A percentile compares a stretch with the other conserved stretches of the same genome.
These are phyloP conservation scores for Aspergillus nidulans DNA, from an alignment of 495 filamentous ascomycete genomes.

Conservation along the genomic window DNA sequence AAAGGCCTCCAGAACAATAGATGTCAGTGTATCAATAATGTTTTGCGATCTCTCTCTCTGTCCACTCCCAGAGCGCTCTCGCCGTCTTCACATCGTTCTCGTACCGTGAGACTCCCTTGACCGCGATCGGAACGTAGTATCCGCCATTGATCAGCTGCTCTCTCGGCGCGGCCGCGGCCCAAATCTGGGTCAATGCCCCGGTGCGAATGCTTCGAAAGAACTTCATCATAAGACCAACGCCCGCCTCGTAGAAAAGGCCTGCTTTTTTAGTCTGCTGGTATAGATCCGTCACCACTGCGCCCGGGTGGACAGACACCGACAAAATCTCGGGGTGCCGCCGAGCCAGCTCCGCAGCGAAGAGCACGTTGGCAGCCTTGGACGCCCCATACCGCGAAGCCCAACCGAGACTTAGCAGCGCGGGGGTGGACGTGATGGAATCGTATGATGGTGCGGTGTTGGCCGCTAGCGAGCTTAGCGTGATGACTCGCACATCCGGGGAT, in stretches of 20 bases:
- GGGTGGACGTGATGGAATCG: constrained; percentile 34
- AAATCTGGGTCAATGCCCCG: constrained; percentile 58
- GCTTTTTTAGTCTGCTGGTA: constrained; percentile 28
- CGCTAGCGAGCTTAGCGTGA: constrained; percentile 24
- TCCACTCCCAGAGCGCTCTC: constrained; percentile 59
- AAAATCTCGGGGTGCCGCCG: constrained; percentile 52
- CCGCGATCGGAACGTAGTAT: constrained; percentile 57
- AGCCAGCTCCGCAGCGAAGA: constrained; percentile 59
- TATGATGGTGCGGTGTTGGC: constrained; percentile 51
- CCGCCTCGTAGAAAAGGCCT: constrained; percentile 24
- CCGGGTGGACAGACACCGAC: constrained; percentile 61
- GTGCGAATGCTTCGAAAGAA: constrained; percentile 31
- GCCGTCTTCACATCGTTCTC: constrained; percentile 47
- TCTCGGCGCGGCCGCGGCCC: constrained; percentile 41
- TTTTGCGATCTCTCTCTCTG: constrained; percentile 44
- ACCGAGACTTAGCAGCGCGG: constrained; percentile 12
- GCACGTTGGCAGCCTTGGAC: constrained; percentile 59
- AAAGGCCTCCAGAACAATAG: not conserved
- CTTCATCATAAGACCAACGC: constrained; percentile 17
- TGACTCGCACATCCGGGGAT: constrained; percentile 18
- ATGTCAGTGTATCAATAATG: not conserved
- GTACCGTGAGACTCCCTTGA: constrained; percentile 29
- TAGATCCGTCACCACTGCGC: constrained; percentile 55
- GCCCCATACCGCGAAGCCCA: constrained; percentile 49
- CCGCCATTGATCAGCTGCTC: constrained; percentile 43